Evolutionary conservation across 169 alveolate genomes (phyloP).

Genomic region (Eimeria falciformis): DNA sequence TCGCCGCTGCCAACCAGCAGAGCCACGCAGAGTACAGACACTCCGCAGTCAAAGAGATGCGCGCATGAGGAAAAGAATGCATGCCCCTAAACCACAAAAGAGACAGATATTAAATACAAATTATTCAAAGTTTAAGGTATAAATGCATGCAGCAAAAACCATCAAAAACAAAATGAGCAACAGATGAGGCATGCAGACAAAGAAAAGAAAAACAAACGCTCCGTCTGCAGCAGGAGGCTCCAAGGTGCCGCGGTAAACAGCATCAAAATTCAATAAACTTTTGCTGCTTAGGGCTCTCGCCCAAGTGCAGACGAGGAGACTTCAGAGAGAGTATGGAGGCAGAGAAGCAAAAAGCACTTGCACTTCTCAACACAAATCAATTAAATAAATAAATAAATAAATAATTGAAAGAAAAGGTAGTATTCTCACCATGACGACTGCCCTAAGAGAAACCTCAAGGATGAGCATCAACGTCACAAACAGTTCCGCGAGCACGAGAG

Average conservation of each 20-base stretch:
- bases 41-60: conserved; percentile 56
- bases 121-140: not conserved
- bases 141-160: not conserved
- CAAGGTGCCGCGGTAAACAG: not conserved
- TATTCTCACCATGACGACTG: conserved; percentile 46
- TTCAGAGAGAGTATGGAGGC: not conserved
- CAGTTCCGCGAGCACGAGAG: conserved; percentile 48
- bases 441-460: conserved; percentile 57
- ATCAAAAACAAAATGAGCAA: not conserved
- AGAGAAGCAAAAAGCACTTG: not conserved
- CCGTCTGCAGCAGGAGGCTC: not conserved
- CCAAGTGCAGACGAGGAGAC: not conserved
- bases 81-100: conserved; percentile 48
- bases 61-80: conserved; percentile 47
- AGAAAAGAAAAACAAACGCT: not conserved
- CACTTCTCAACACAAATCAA: not conserved
- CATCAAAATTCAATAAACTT: not conserved
- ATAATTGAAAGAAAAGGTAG: not conserved
- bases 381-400: too few species aligned
- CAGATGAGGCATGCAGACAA: not conserved
- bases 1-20: conserved; percentile 64
- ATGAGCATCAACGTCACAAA: conserved; percentile 65
- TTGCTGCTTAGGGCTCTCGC: not conserved
- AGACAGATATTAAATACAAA: conserved; percentile 1
- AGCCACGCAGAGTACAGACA: conserved; percentile 66